Conservation (phyloP, 2,329 filamentous ascomycete species). For the Cyphellophora europaea region DNA sequence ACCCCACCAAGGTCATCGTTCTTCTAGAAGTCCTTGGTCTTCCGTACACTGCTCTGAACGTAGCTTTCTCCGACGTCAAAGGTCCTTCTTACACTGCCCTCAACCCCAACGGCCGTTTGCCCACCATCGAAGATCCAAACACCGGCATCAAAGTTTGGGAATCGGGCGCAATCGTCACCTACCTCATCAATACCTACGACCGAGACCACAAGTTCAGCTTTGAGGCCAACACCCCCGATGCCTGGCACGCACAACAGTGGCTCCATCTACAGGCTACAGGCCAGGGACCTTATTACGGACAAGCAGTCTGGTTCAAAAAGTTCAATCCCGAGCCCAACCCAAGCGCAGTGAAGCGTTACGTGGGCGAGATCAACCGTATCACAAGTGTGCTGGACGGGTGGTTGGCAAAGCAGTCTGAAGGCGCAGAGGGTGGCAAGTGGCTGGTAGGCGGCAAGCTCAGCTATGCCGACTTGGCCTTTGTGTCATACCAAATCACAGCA, state of each 20-base stretch:
- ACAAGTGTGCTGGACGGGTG: slow-evolving; percentile 33
- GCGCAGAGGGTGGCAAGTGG: slow-evolving; percentile 20
- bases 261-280: slow-evolving; percentile 36
- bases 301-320: slow-evolving; percentile 32
- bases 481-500: slow-evolving; percentile 21
- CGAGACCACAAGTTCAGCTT: slow-evolving; percentile 29
- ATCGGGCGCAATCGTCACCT: slow-evolving; percentile 35
- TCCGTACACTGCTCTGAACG: too few relatives aligned
- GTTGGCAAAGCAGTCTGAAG: slow-evolving; percentile 21
- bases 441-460: slow-evolving; percentile 34
- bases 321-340: slow-evolving; percentile 34
- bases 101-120: slow-evolving; percentile 22
- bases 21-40: slow-evolving; percentile 24
- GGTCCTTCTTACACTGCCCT: slow-evolving; percentile 7
- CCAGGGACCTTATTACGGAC: slow-evolving; percentile 42
- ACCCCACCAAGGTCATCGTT: slow-evolving; percentile 21
- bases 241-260: slow-evolving; percentile 33
- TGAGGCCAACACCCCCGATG: slow-evolving; percentile 22
- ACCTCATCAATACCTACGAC: slow-evolving; percentile 37
- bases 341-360: slow-evolving; percentile 35
- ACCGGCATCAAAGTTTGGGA: slow-evolving; percentile 33
- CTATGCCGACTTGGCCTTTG: slow-evolving; percentile 33
- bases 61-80: slow-evolving; percentile 21
- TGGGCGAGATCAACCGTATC: slow-evolving; percentile 35
- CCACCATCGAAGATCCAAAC: slow-evolving; percentile 28